A percentile compares a stretch with the other conserved stretches of the same genome.
Evolutionary conservation across 2,329 filamentous ascomycete species (phyloP).

Genomic region (Epichloe aotearoae): DNA sequence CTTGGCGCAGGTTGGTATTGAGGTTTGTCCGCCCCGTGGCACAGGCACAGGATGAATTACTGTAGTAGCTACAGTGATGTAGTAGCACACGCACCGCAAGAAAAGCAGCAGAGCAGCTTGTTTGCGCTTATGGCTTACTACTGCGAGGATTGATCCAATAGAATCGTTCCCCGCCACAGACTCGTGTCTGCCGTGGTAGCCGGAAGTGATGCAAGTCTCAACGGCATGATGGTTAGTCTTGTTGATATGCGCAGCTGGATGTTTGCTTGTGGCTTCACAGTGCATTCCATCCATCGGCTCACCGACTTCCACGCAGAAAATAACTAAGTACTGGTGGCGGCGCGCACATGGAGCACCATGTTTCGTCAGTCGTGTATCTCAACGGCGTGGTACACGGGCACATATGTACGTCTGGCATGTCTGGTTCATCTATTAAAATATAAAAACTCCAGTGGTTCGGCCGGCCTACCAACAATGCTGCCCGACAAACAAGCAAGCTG

Average conservation of each 20-base stretch:
- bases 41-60: background rate
- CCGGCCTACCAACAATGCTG: too few relatives aligned
- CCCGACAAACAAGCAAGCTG: too few relatives aligned
- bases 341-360: background rate
- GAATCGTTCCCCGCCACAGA: background rate
- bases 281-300: background rate
- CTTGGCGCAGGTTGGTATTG: background rate
- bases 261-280: background rate
- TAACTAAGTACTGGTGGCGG: too few relatives aligned
- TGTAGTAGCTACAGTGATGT: too few relatives aligned
- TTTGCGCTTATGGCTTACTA: background rate
- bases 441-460: too few relatives aligned
- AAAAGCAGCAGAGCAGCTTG: background rate
- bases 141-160: background rate
- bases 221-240: background rate
- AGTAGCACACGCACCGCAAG: background rate
- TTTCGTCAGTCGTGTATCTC: background rate
- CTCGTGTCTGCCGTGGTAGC: conserved; percentile 4
- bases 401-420: background rate
- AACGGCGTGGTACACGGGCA: background rate
- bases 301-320: background rate
- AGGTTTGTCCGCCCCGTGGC: background rate
- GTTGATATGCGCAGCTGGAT: background rate
- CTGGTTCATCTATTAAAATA: background rate
- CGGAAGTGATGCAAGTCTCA: background rate